Conservation (phyloP, 2,329 filamentous ascomycete genomes). For the Pseudogymnoascus sp. region DNA sequence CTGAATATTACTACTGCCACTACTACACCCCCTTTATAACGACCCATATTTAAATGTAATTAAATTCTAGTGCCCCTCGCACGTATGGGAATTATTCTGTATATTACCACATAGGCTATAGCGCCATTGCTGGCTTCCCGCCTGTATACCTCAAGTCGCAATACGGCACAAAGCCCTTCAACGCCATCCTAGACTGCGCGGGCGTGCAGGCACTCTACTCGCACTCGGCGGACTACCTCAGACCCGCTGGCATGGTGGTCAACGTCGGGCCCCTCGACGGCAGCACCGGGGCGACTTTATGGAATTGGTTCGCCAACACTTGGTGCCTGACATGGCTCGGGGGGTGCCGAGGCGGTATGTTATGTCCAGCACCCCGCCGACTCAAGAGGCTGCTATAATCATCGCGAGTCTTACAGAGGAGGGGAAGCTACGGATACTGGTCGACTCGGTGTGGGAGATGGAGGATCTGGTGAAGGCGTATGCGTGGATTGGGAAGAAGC, state of each 20-base stretch:
- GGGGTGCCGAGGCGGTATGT: slow-evolving; percentile 13
- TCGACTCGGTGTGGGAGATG: slow-evolving; percentile 33
- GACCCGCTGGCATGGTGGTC: slow-evolving; percentile 9
- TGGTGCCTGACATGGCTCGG: slow-evolving; percentile 14
- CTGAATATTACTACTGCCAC: no score
- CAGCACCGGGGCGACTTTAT: background rate
- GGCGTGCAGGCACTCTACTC: slow-evolving; percentile 12
- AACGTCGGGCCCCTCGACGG: slow-evolving; percentile 12
- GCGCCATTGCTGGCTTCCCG: background rate
- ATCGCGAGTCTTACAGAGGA: slow-evolving; percentile 10
- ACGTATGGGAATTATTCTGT: no score
- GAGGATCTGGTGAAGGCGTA: slow-evolving; percentile 33
- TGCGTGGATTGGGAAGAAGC: slow-evolving; percentile 28
- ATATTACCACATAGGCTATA: no score
- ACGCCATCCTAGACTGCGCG: slow-evolving; percentile 14
- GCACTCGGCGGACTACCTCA: slow-evolving; percentile 14
- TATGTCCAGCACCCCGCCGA: slow-evolving; percentile 13
- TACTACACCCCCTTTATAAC: no score
- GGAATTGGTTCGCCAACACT: slow-evolving; percentile 13
- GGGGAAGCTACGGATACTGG: slow-evolving; percentile 10
- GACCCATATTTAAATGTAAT: no score
- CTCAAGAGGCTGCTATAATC: slow-evolving; percentile 8
- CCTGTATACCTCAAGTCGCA: slow-evolving; percentile 11
- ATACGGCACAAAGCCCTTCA: slow-evolving; percentile 12
- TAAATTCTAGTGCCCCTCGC: no score